Evolutionary conservation across 2,329 filamentous ascomycete species (phyloP), one percentile per base, ranked within the genome.

Genomic region (Hymenoscyphus occultus): DNA sequence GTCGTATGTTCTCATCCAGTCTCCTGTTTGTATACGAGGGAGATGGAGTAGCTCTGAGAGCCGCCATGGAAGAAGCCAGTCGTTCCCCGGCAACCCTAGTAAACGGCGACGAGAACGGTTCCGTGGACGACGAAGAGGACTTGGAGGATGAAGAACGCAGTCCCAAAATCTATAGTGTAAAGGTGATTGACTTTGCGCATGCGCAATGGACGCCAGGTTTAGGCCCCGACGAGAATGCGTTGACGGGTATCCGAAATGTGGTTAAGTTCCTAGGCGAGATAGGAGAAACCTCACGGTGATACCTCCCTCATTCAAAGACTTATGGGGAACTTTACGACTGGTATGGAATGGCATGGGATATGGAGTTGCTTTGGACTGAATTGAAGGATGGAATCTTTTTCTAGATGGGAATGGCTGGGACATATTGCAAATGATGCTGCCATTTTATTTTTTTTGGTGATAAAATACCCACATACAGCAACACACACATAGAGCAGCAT

Each of bases 131-230:
- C n/a, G 22, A 77, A 79, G 39, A 78, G 0, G 75, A 76, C 80
- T 81, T 80, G 1, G 83, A 86, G 0, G 84, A 87, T 1, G 79
- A 82, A 57, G 81, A 84, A 61, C 74, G 79, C 66, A 74, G 76
- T 12, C 90, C 90, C 0, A 88, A 88, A 71, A 85, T 96, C 56
- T 92, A 90, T 73, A 84, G 87, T 13, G 82, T 97, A 60, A 95
- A 94, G 75, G 83, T 99, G 68, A 99, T 99, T 71, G 95, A 99
- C 77, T 99, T 99, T 82, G 95, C 95, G 1, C 95, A 99, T 77
- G 95, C 95, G 12, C 80, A 82, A 60, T 98, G 73, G 88, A 90
- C 87, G 1, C 90, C 91, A 0, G 92, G 92, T 0, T 79, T 90
- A 72, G 94, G 94, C 0, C 89, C 90, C 0, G 95, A 99, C 76